A percentile compares a stretch with the other conserved stretches of the same genome.
Conservation (phyloP, 192 early-diverging fungal species). For the Podila clonocystis region DNA sequence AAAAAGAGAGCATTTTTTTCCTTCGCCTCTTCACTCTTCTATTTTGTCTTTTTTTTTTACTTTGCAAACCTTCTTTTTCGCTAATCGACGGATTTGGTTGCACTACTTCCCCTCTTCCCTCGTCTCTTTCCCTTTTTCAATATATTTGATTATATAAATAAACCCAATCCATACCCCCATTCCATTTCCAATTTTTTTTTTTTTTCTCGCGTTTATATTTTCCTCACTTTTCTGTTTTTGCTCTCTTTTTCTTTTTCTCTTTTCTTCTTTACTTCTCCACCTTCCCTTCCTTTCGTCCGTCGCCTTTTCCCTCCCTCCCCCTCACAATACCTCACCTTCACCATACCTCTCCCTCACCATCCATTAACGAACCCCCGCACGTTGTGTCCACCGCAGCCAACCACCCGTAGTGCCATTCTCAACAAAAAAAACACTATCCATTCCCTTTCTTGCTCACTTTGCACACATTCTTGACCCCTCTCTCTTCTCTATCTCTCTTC, state of each 20-base stretch:
- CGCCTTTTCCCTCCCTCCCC: neutral
- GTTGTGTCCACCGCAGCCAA: slow-evolving; percentile 3
- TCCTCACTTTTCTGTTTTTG: neutral
- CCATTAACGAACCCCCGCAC: slow-evolving; percentile 1
- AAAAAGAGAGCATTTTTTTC: no score
- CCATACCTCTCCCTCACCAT: neutral
- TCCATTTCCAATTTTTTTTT: neutral
- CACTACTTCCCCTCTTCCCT: no score
- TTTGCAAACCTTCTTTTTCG: no score
- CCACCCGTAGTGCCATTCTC: neutral
- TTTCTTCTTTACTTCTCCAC: neutral
- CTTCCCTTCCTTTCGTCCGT: neutral
- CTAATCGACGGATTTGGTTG: no score
- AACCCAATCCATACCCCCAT: neutral
- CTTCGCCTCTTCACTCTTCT: no score
- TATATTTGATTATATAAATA: no score
- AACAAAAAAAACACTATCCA: neutral
- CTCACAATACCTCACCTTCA: neutral
- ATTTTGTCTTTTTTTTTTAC: no score
- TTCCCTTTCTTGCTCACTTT: neutral
- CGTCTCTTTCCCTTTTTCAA: no score
- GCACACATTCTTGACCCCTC: neutral
- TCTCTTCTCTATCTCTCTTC: slow-evolving; percentile 1
- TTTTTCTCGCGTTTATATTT: neutral
- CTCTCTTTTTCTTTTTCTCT: neutral